Percentiles rank a stretch among this genome's conserved stretches.
These are phyloP conservation scores for Phenoliferia sp. DNA, from an alignment of 1,284 basidiomycete species.

Conservation along the genomic window DNA sequence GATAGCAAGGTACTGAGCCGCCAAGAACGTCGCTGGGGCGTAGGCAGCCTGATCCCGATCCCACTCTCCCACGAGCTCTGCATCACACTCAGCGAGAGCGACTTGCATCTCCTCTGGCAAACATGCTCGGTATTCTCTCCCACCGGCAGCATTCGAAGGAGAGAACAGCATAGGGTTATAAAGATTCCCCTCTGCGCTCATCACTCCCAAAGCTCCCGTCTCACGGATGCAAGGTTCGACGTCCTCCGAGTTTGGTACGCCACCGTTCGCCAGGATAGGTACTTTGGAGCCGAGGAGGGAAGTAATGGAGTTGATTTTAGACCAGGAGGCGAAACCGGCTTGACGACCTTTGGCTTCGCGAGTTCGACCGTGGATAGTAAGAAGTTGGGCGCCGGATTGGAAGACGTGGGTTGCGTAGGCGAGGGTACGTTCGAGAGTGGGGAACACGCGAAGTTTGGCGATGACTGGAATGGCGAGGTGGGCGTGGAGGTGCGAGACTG, in stretches of 20 bases:
- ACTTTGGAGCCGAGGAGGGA: conserved; percentile 56
- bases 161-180: conserved; percentile 85
- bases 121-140: conserved; percentile 21
- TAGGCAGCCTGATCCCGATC: conserved; percentile 26
- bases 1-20: conserved; percentile 81
- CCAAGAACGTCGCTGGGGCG: conserved; percentile 48
- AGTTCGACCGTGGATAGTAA: conserved; percentile 87
- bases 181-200: conserved; percentile 92
- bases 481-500: conserved; percentile 76
- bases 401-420: conserved; percentile 94
- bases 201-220: conserved; percentile 86
- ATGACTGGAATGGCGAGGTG: conserved; percentile 86
- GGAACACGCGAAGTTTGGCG: conserved; percentile 91
- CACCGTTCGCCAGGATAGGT: conserved; percentile 97
- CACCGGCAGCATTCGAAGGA: conserved; percentile 27
- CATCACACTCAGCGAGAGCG: conserved; percentile 27
- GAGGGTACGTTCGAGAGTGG: conserved; percentile 77
- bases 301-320: conserved; percentile 73
- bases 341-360: conserved; percentile 84
- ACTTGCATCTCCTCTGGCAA: conserved; percentile 33
- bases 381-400: conserved; percentile 86
- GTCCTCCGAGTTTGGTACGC: conserved; percentile 80
- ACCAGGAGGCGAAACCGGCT: conserved; percentile 70
- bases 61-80: conserved; percentile 15
- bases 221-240: conserved; percentile 67